A percentile compares a stretch with the other conserved stretches of the same genome.
phyloP scores from a whole-genome alignment of 306 rosid genomes.

The Quercus bicolor region DNA sequence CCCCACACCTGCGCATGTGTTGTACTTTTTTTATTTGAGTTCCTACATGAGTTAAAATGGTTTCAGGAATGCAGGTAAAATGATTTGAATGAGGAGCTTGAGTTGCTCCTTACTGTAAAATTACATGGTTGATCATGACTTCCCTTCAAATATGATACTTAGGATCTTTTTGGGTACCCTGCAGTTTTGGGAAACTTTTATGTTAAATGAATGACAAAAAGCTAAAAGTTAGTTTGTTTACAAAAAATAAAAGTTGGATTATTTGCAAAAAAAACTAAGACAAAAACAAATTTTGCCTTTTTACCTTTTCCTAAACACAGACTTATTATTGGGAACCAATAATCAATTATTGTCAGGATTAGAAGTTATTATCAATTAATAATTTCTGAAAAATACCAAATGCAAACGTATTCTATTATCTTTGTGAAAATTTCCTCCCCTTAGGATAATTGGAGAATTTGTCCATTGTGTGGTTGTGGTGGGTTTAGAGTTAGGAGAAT shows the following conservation, averaged over 20 bases:
- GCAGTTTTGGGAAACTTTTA: no score
- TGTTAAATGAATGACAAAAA: no score
- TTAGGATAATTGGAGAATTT: no score
- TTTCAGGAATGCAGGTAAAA: neutral
- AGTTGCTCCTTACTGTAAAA: neutral
- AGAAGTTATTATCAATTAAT: neutral
- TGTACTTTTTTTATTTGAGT: neutral
- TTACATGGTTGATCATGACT: neutral
- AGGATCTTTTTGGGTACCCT: neutral
- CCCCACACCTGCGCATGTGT: neutral
- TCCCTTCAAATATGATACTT: neutral
- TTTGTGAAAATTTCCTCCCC: neutral
- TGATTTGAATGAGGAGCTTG: neutral
- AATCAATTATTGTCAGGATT: neutral
- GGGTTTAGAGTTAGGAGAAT: no score
- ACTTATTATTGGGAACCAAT: neutral
- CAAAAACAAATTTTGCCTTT: no score
- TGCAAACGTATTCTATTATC: neutral
- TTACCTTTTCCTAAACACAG: no score
- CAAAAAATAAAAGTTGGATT: no score
- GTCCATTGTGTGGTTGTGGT: no score
- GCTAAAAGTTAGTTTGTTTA: no score
- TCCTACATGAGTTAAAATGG: neutral
- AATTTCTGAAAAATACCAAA: neutral
- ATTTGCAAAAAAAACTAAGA: no score